phyloP scores from a whole-genome alignment of 169 alveolate species.

The Eimeria mitis region DNA sequence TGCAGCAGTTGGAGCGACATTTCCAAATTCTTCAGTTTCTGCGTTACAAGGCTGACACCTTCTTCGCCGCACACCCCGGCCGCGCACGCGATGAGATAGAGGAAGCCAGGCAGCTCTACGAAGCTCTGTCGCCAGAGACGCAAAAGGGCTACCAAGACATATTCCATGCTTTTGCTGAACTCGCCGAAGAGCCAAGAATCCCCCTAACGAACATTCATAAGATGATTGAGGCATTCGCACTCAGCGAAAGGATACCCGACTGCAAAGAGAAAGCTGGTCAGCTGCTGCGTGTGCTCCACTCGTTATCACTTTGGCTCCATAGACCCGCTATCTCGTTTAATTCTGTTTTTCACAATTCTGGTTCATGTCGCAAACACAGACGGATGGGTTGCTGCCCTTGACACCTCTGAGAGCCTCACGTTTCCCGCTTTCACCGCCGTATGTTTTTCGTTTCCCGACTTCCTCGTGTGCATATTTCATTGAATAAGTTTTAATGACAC shows the following conservation, averaged over 20 bases:
- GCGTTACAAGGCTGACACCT: slow-evolving; percentile 66
- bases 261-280: slow-evolving; percentile 67
- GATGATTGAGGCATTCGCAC: slow-evolving; percentile 50
- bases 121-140: slow-evolving; percentile 12
- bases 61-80: slow-evolving; percentile 63
- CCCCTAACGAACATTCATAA: slow-evolving; percentile 29
- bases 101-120: slow-evolving; percentile 64
- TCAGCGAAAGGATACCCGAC: slow-evolving; percentile 71
- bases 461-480: background rate
- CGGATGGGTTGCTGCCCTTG: slow-evolving; percentile 51
- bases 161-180: slow-evolving; percentile 66
- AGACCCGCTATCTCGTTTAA: background rate
- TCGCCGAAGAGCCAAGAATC: slow-evolving; percentile 21
- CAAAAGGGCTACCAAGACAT: slow-evolving; percentile 75
- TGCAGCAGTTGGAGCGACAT: slow-evolving; percentile 47
- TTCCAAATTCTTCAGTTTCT: slow-evolving; percentile 61
- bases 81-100: slow-evolving; percentile 51
- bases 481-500: background rate
- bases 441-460: background rate
- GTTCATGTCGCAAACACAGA: background rate
- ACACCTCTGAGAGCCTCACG: slow-evolving; percentile 42
- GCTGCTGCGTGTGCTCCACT: background rate
- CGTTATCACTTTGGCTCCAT: background rate
- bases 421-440: slow-evolving; percentile 65
- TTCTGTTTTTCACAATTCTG: background rate